Percentiles rank a stretch among this genome's conserved stretches.
These are phyloP conservation scores for Aureobasidium subglaciale DNA, from an alignment of 2,329 filamentous ascomycete genomes.

Conservation along the genomic window DNA sequence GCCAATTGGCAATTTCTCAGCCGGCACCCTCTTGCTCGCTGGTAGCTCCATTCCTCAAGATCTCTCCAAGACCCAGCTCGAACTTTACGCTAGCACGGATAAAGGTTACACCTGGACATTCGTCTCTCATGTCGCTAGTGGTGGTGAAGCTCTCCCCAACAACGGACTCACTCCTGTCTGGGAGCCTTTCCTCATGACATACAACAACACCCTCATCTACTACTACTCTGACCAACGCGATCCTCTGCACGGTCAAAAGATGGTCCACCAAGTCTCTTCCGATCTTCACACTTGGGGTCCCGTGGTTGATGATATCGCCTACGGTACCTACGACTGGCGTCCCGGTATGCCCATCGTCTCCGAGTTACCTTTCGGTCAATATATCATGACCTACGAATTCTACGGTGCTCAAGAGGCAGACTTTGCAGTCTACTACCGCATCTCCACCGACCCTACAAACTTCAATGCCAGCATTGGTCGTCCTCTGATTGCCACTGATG, in stretches of 20 bases:
- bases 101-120: constrained; percentile 59
- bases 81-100: constrained; percentile 60
- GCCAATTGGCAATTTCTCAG: constrained; percentile 49
- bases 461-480: constrained; percentile 38
- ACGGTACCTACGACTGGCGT: constrained; percentile 54
- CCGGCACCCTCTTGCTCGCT: constrained; percentile 57
- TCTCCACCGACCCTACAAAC: constrained; percentile 39
- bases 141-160: constrained; percentile 54
- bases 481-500: constrained; percentile 39
- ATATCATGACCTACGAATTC: constrained; percentile 60
- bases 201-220: constrained; percentile 53
- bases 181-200: constrained; percentile 61
- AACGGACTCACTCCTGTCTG: constrained; percentile 64
- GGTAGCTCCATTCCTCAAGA: constrained; percentile 54
- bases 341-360: constrained; percentile 61
- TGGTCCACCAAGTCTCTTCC: constrained; percentile 55
- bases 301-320: constrained; percentile 56
- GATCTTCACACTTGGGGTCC: constrained; percentile 55
- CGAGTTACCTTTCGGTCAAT: constrained; percentile 52
- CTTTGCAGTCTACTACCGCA: constrained; percentile 49
- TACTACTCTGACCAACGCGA: constrained; percentile 69
- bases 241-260: constrained; percentile 58
- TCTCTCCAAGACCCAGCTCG: constrained; percentile 58
- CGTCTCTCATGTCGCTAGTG: constrained; percentile 57
- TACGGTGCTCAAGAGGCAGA: constrained; percentile 39